Evolutionary conservation across 177 flowering plant genomes (phyloP), one percentile per base, ranked within the genome.

Genomic region (Vitis hybrid): DNA sequence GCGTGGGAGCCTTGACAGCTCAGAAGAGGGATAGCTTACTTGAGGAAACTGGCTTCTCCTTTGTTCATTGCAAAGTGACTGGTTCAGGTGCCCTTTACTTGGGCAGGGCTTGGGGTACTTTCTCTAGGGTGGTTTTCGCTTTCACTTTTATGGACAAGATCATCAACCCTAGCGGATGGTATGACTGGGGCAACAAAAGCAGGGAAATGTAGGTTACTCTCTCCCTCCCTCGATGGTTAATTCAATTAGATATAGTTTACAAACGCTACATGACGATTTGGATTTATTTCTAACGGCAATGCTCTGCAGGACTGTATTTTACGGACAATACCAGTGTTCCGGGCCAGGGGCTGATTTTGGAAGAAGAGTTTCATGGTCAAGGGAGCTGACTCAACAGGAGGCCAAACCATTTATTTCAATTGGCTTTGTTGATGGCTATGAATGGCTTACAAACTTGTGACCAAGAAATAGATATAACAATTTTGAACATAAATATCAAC

Each of bases 101-200:
- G 67, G 91, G 91, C 1, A 74, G 91, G 76, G 90, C 91, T 1
- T 87, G 91, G 94, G 87, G 91, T 7, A 68, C 79, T 54, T 87
- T 83, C 70, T 86, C 91, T 12, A 85, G 91, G 72, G 91, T 87
- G 22, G 85, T 89, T 31, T 89, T 85, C 70, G 83, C 83, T 12
- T 82, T 83, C 63, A 87, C 93, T 64, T 87, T 77, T 79, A 87
- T 87, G 91, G 90, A 84, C 76, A 80, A 80, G 66, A 82, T 86
- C 65, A 80, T 87, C 73, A 75, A 70, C 13, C 85, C 87, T 0
- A 62, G 55, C 57, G 94, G 90, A 48, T 89, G 94, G 91, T 72
- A 81, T 14, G 70, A 83, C 11, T 87, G 86, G 88, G 90, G 86
- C 12, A 89, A 85, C 71, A 76, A 77, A 67, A 81, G 71, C 62